Base-by-base conservation (phyloP, 768 basidiomycete genomes). In the Kwoniella mangroviensis region DNA sequence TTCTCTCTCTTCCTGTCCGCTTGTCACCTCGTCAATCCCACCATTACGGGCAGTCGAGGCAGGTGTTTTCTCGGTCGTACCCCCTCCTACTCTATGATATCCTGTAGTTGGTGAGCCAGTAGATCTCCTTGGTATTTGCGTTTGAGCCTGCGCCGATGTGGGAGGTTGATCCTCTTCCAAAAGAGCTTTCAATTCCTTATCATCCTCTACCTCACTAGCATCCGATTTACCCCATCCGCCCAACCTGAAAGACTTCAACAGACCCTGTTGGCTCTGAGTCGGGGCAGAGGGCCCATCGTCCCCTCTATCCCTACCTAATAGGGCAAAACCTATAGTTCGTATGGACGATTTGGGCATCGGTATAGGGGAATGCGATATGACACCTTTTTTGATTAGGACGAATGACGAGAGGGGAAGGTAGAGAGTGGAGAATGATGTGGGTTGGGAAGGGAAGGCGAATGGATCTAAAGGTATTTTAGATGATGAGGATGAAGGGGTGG, bases 301-400 rank as follows among this genome's bases (percentile, higher is more conserved):
- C 17, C 65, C 88, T 65, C 91, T 89, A 65, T 92, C 92, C 2
- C 92, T 92, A 13, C 94, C 95, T 4, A 98, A 85, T 17, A 98
- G 84, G 1, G 92, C 92, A 43, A 98, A 90, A 1, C 94, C 94
- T 19, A 98, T 86, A 5, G 91, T 91, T 59, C 90, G 87, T 17
- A 98, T 84, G 55, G 87, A 88, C 60, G 92, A 89, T 15, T 88
- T 86, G 79, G 88, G 86, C 90, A 98, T 94, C 53, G 83, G 83
- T 26, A 94, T 88, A 73, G 92, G 90, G 6, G 76, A 78, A 42
- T 87, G 86, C 60, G 88, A 86, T 2, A 90, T 68, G 19, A 80
- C 74, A 19, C 85, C 85, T 45, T 82, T 82, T 75, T 85, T 86
- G n/a, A 85, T 86, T 13, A 86, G 75, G 19, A 85, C 80, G 68